phyloP scores from a whole-genome alignment of 352 stramenopile genomes.

The Blastocystis sp. region DNA sequence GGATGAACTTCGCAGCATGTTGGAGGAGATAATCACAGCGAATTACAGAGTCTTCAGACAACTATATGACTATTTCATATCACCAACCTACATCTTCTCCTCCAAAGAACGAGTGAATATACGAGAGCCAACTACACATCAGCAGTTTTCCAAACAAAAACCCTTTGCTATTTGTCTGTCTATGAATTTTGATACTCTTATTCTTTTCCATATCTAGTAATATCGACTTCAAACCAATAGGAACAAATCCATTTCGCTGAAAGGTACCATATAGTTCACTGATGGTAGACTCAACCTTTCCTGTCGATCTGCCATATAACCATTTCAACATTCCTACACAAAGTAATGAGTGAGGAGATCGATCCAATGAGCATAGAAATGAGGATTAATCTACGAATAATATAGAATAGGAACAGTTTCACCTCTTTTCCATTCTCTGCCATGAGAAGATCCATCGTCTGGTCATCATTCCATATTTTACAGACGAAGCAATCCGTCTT shows the following conservation, averaged over 20 bases:
- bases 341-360: constrained; percentile 33
- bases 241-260: not conserved
- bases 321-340: not conserved
- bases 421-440: not conserved
- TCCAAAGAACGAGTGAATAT: not conserved
- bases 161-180: not conserved
- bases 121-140: constrained; percentile 1
- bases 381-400: constrained; percentile 14
- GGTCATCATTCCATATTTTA: not conserved
- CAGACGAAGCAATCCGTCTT: not conserved
- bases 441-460: not conserved
- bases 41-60: not conserved
- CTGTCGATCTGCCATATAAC: not conserved
- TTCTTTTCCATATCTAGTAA: not conserved
- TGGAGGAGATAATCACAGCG: constrained; percentile 18
- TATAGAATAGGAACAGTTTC: not conserved
- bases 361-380: constrained; percentile 22
- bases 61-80: not conserved
- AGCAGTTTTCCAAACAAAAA: not conserved
- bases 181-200: not conserved
- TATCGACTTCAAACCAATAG: not conserved
- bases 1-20: not conserved
- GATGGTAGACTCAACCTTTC: not conserved
- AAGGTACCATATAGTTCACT: not conserved
- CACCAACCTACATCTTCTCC: not conserved